Base-by-base conservation (phyloP, 2,329 filamentous ascomycete species). In the Nothophaeocryptopus gaeumannii region DNA sequence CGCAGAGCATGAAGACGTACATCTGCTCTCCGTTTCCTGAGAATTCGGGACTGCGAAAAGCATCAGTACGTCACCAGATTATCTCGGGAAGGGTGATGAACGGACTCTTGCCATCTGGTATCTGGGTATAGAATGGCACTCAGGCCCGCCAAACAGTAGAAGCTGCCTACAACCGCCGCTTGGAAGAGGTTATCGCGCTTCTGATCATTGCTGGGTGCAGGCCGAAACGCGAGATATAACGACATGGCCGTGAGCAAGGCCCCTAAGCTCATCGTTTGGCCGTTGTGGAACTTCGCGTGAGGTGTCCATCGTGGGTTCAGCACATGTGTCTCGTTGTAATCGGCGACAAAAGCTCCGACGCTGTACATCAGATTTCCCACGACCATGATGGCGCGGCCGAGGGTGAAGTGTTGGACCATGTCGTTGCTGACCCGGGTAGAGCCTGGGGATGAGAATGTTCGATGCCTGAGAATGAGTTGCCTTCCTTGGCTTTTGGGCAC, bases 251-350 rank as follows among this genome's bases (percentile, higher is more conserved):
- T 69, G 8, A 76, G 66, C 9, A 67, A 48, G 0, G 74, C 56
- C 1, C 74, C 74, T 41, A 75, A 69, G 1, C 68, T 69, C 74
- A 79, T 77, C 8, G 75, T 78, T 59, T 79, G 77, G 1, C 58
- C 75, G 55, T 78, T 78, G 65, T 79, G 75, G 65, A 78, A 79
- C 49, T 71, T 70, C 5, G 75, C 76, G 59, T 79, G 76, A 0
- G 74, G 74, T 1, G 74, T 70, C 76, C 76, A 79, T 44, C 62
- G 60, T 0, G 74, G 74, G 56, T 79, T 78, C 45, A 66, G 63
- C 51, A 78, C 65, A 63, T 77, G 75, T 2, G 74, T 76, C 45
- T 73, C 63, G 56, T 62, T 68, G 58, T 59, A 70, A 51, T 70
- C 68, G 30, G 35, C 41, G 12, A 52, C 29, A 32, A 26, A 71